Base-by-base conservation (phyloP, 2,329 filamentous ascomycete species). In the Exophiala dermatitidis region DNA sequence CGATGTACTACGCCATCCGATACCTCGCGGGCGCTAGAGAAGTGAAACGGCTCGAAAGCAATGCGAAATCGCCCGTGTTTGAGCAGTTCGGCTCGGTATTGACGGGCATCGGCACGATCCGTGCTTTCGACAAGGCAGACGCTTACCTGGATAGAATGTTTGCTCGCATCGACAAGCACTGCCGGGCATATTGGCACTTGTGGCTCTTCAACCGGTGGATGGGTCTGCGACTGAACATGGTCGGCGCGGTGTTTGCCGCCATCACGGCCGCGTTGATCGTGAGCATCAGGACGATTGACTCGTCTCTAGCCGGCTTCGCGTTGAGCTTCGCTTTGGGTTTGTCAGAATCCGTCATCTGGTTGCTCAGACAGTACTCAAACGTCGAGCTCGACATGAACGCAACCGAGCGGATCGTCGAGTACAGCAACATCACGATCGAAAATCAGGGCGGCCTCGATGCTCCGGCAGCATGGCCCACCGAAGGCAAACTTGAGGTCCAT, bases 321-420 rank as follows among this genome's bases (percentile, higher is more conserved):
- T 71, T 91, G 37, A 80, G 81, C 2, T 90, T 90, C 66, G 80
- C 85, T 0, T 73, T 90, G 31, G 80, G 86, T 52, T 88, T 89
- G 64, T 79, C 83, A 0, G 69, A 69, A 10, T 75, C 76, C 5
- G 78, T 89, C 50, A 78, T 84, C 46, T 86, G 80, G 78, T 77
- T 80, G 0, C 78, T 89, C 36, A 76, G 84, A 1, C 73, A 82
- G 51, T 88, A 88, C 64, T 78, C 85, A 0, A 83, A 81, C 57
- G 71, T 89, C 19, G 87, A 91, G 65, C 72, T 90, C 3, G 81
- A 87, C 63, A 89, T 90, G 84, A 90, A 90, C 63, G 80, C 85
- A 0, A 82, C 83, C 0, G 87, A 91, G 69, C 77, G 87, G 31
- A 81, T 91, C 29, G 73, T 88, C 3, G 87, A 90, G 66, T 91